Conservation (phyloP, 1,139 yeast genomes). For the Geotrichum bryndzae region DNA sequence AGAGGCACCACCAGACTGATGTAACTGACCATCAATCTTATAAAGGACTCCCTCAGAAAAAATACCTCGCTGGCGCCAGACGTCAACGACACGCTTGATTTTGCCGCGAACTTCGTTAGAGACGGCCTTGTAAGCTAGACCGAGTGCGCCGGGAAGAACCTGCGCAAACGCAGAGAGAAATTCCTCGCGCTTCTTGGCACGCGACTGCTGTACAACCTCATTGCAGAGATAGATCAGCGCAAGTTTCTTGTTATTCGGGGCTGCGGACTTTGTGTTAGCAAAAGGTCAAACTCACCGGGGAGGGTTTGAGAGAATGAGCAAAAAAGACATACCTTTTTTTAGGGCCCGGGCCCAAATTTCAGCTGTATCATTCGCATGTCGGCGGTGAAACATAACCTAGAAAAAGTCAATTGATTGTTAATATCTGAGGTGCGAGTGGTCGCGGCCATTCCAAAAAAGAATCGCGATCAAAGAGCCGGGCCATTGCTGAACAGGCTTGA, state of each 20-base stretch:
- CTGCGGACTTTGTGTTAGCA: conserved; percentile 19
- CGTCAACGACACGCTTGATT: conserved; percentile 58
- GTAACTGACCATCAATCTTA: conserved; percentile 40
- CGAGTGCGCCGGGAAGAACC: conserved; percentile 40
- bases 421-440: not conserved
- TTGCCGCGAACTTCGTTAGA: conserved; percentile 44
- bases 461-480: not conserved
- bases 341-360: conserved; percentile 54
- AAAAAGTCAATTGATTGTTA: not conserved
- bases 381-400: conserved; percentile 56
- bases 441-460: not conserved
- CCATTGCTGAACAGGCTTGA: not conserved
- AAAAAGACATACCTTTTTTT: conserved; percentile 25
- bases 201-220: conserved; percentile 78
- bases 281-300: not conserved
- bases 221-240: conserved; percentile 68
- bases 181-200: conserved; percentile 56
- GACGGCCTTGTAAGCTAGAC: conserved; percentile 30
- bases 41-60: conserved; percentile 44
- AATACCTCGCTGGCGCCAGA: conserved; percentile 67
- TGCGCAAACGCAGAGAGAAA: conserved; percentile 54
- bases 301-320: not conserved
- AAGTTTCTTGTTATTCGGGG: conserved; percentile 46
- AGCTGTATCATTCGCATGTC: conserved; percentile 57
- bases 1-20: conserved; percentile 12